Evolutionary conservation across 2,329 filamentous ascomycete genomes (phyloP).

Genomic region (Emergomyces orientalis): DNA sequence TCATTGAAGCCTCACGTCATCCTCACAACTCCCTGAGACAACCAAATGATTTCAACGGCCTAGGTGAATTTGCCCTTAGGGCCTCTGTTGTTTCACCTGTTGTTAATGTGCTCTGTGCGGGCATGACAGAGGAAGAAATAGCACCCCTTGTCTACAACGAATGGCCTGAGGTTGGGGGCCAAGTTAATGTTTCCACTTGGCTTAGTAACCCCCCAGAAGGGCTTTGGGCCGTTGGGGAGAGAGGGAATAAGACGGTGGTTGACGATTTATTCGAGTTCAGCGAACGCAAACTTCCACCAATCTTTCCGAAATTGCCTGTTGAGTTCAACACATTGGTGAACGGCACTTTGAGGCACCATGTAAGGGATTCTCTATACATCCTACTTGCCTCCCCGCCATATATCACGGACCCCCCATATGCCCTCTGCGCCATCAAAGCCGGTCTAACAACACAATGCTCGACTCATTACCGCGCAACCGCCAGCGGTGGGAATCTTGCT

Average conservation of each 20-base stretch:
- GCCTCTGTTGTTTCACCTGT: conserved; percentile 63
- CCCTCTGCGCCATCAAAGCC: conserved; percentile 58
- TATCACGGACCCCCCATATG: conserved; percentile 43
- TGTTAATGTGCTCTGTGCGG: conserved; percentile 64
- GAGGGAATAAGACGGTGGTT: conserved; percentile 50
- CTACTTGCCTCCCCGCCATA: conserved; percentile 45
- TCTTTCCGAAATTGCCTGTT: conserved; percentile 47
- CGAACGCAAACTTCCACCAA: conserved; percentile 44
- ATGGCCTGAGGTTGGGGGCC: conserved; percentile 42
- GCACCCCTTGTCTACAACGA: conserved; percentile 53
- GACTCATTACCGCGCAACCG: conserved; percentile 48
- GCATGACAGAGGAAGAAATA: conserved; percentile 52
- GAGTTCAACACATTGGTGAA: conserved; percentile 60
- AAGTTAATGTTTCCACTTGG: conserved; percentile 19
- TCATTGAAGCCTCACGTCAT: conserved; percentile 56
- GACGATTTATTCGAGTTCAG: conserved; percentile 66
- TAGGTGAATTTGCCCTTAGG: conserved; percentile 58
- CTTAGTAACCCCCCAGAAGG: conserved; percentile 23
- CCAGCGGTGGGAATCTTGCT: conserved; percentile 49
- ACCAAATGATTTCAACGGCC: conserved; percentile 53
- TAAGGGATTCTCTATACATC: conserved; percentile 54
- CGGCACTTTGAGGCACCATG: conserved; percentile 23
- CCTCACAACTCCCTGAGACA: conserved; percentile 58
- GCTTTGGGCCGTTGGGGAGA: conserved; percentile 33
- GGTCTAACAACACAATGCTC: conserved; percentile 57